phyloP scores from a whole-genome alignment of 129 eudicot genomes.

The Helichrysum umbraculigerum region DNA sequence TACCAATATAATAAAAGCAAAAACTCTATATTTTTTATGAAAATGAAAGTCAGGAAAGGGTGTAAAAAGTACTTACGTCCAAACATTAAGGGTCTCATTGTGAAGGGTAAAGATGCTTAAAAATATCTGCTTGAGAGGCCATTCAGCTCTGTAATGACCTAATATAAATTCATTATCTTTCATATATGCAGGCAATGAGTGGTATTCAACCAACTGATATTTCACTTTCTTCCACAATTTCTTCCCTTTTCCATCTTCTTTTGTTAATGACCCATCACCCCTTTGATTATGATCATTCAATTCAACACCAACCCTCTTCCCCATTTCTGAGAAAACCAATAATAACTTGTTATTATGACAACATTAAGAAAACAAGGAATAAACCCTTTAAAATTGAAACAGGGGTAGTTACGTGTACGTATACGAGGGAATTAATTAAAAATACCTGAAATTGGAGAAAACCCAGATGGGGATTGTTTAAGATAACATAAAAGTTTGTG shows the following conservation, averaged over 20 bases:
- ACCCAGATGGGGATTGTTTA: constrained; percentile 21
- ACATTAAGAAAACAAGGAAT: background rate
- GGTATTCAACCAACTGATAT: constrained; percentile 92
- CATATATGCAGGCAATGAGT: constrained; percentile 81
- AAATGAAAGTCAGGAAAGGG: background rate
- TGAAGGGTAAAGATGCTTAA: constrained; percentile 82
- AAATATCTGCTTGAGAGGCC: constrained; percentile 77
- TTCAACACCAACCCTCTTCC: constrained; percentile 29
- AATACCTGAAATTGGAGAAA: constrained; percentile 29
- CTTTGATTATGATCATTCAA: constrained; percentile 21
- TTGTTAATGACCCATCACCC: constrained; percentile 15
- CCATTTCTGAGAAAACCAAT: constrained; percentile 28
- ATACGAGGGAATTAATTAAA: constrained; percentile 5
- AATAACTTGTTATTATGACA: background rate
- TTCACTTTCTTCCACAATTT: constrained; percentile 88
- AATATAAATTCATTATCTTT: constrained; percentile 88
- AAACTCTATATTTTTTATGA: background rate
- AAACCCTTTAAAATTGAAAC: constrained; percentile 11
- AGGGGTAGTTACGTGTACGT: constrained; percentile 24
- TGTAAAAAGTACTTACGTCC: constrained; percentile 69
- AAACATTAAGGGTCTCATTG: constrained; percentile 93
- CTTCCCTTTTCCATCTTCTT: constrained; percentile 67
- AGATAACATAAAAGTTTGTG: background rate
- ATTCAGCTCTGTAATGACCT: constrained; percentile 81
- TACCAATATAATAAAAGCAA: background rate